Evolutionary conservation across 2,329 filamentous ascomycete genomes (phyloP).

Genomic region (Botrytis squamosa): DNA sequence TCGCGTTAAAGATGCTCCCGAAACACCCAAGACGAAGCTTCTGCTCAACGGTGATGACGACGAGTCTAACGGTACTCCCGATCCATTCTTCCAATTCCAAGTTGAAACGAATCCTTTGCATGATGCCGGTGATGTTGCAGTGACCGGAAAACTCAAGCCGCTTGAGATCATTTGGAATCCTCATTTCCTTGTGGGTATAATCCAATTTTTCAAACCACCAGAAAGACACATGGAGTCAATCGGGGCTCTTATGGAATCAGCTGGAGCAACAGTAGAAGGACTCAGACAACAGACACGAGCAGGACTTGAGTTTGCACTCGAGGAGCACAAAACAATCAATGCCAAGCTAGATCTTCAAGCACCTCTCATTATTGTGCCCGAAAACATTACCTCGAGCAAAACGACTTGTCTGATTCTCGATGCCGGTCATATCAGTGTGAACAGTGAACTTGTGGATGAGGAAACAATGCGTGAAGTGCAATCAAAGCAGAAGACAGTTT

Average conservation of each 20-base stretch:
- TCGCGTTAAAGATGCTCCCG: slow-evolving; percentile 82
- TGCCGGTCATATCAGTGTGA: slow-evolving; percentile 92
- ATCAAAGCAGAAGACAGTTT: slow-evolving; percentile 81
- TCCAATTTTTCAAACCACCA: slow-evolving; percentile 93
- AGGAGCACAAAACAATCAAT: slow-evolving; percentile 98
- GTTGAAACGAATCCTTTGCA: slow-evolving; percentile 96
- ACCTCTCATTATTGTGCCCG: slow-evolving; percentile 91
- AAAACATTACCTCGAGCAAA: slow-evolving; percentile 78
- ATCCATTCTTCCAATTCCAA: slow-evolving; percentile 88
- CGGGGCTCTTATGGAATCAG: slow-evolving; percentile 89
- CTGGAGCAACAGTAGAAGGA: slow-evolving; percentile 92
- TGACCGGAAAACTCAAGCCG: slow-evolving; percentile 89
- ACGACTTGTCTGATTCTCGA: slow-evolving; percentile 92
- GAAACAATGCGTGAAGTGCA: slow-evolving; percentile 88
- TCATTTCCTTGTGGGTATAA: slow-evolving; percentile 84
- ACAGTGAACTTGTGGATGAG: slow-evolving; percentile 89
- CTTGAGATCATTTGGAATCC: slow-evolving; percentile 98
- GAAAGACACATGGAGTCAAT: slow-evolving; percentile 99
- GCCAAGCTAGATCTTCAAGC: slow-evolving; percentile 94
- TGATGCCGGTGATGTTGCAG: slow-evolving; percentile 82
- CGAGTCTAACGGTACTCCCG: slow-evolving; percentile 48
- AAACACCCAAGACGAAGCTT: slow-evolving; percentile 43
- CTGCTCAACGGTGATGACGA: slow-evolving; percentile 42
- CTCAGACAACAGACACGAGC: slow-evolving; percentile 93
- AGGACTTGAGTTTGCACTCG: slow-evolving; percentile 90